These are phyloP conservation scores for Daucus carota DNA, from an alignment of 129 eudicot species.

Conservation along the genomic window DH1_v3.0 NC_030381.2:39979001-39979500, in stretches of 20 bases:
- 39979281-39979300: conserved; percentile 53
- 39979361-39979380: conserved; percentile 53
- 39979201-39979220: not conserved
- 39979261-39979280: not conserved
- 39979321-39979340: conserved; percentile 50
- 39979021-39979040: conserved; percentile 24
- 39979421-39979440: conserved; percentile 37
- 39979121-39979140: conserved; percentile 49
- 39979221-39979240: not conserved
- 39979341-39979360: conserved; percentile 51
- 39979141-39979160: not conserved
- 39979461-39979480: not conserved
- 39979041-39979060: not conserved
- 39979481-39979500: not conserved
- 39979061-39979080: conserved; percentile 51
- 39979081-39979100: conserved; percentile 75
- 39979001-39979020: conserved; percentile 23
- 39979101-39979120: conserved; percentile 38
- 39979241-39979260: not conserved
- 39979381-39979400: conserved; percentile 58
- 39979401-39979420: conserved; percentile 36
- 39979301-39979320: conserved; percentile 45
- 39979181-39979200: not conserved
- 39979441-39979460: conserved; percentile 8
- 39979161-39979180: not conserved